Evolutionary conservation across 306 rosid species (phyloP).

Genomic region (Biancaea sappan): DNA sequence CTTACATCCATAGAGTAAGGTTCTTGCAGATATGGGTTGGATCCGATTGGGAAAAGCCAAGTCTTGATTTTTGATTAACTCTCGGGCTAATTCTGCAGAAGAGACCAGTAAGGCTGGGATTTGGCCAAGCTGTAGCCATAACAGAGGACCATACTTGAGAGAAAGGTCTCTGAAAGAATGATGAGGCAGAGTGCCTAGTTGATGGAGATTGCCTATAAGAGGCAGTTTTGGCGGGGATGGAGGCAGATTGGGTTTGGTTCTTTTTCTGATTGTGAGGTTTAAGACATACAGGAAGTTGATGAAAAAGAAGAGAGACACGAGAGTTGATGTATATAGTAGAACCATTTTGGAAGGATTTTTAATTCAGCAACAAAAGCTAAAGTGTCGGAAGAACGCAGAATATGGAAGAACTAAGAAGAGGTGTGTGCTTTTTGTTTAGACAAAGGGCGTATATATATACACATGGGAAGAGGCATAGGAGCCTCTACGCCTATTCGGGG

Average conservation of each 20-base stretch:
- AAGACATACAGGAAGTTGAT: background rate
- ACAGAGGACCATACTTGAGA: background rate
- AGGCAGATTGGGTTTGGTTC: background rate
- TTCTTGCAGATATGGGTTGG: background rate
- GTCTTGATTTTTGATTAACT: conserved; percentile 33
- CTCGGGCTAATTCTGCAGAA: conserved; percentile 30
- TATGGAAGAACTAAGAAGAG: too few relatives aligned
- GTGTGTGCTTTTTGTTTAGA: too few relatives aligned
- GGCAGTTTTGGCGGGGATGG: background rate
- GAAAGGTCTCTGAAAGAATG: background rate
- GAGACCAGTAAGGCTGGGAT: conserved; percentile 38
- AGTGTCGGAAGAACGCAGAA: too few relatives aligned
- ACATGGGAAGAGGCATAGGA: too few relatives aligned
- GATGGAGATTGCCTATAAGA: background rate
- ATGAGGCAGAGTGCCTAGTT: background rate
- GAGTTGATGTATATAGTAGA: too few relatives aligned
- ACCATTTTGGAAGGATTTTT: too few relatives aligned
- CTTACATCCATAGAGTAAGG: conserved; percentile 29
- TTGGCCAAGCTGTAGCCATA: conserved; percentile 17
- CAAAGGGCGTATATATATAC: too few relatives aligned
- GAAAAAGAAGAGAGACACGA: background rate
- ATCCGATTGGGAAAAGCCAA: conserved; percentile 19
- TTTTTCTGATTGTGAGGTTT: background rate
- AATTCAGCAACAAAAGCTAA: too few relatives aligned
- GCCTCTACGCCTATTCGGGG: too few relatives aligned